Base-by-base conservation (phyloP, 192 early-diverging fungal genomes). In the Nowakowskiella sp. region DNA sequence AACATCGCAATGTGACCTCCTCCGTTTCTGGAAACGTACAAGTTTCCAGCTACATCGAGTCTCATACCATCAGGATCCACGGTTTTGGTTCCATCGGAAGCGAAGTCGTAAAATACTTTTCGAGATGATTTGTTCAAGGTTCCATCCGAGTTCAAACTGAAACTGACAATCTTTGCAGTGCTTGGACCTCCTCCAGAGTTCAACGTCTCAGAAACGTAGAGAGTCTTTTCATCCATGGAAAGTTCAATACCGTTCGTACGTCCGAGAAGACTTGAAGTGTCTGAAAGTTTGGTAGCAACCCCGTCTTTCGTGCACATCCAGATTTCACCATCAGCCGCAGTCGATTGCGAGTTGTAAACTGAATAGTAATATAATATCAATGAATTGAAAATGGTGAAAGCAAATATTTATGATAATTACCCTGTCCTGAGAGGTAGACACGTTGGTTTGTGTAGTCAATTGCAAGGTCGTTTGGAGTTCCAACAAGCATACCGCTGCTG, bases 281-380 rank as follows among this genome's bases (percentile, higher is more conserved):
- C 36, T 19, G 36, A 39, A 19, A 39, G 36, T 39, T 39, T 39
- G 36, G 36, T 39, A 19, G 36, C 13, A 13, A 13, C 19, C 13
- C 36, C 36, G 13, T 39, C 36, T 39, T 39, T 13, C 13, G 13
- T 19, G 36, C 36, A 39, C 13, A 39, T 13, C 36, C 36, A 39
- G 36, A 39, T 19, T 39, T 39, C 36, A 39, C 36, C 36, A 19
- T 39, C 36, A 39, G 36, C 36, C 13, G 36, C 13, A 19, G 19
- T 19, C 13, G 65, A 54, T 44, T 74, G 51, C 25, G 52, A 36
- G 1, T 62, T 68, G 43, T 67, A 77, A 36, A 19, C 36, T 39
- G 19, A 13, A 19, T 39, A 39, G 36, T 13, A 13, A 39, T 13
- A 39, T 13, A 19, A 19, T 13, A 13, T 39, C 13, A 39, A 19